phyloP scores from a whole-genome alignment of 2,329 filamentous ascomycete genomes.

The Ilyonectria sp. region DNA sequence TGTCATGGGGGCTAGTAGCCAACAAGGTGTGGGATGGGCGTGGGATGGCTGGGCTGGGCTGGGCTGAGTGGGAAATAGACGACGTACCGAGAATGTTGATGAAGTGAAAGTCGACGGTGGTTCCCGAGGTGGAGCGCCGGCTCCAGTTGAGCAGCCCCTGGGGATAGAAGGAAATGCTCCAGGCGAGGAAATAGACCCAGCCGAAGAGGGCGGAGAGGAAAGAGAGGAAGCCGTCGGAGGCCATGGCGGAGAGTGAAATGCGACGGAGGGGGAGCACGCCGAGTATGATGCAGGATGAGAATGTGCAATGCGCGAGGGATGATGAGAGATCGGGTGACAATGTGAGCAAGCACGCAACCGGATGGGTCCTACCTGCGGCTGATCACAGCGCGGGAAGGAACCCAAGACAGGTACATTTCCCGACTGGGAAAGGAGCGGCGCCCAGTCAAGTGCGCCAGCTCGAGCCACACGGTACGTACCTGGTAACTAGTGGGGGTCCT shows the following conservation, averaged over 20 bases:
- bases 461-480: slow-evolving; percentile 4
- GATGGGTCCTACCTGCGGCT: slow-evolving; percentile 1
- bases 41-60: slow-evolving; percentile 24
- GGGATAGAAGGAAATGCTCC: slow-evolving; percentile 94
- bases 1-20: slow-evolving; percentile 28
- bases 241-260: slow-evolving; percentile 31
- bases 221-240: slow-evolving; percentile 58
- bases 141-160: slow-evolving; percentile 86
- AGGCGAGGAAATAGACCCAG: slow-evolving; percentile 82
- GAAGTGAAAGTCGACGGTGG: slow-evolving; percentile 89
- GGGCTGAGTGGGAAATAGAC: slow-evolving; percentile 10
- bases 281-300: slow-evolving; percentile 7
- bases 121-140: slow-evolving; percentile 84
- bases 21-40: slow-evolving; percentile 16
- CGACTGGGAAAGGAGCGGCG: slow-evolving; percentile 7
- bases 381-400: not conserved
- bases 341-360: slow-evolving; percentile 3
- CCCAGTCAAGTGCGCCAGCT: not conserved
- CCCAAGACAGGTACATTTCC: slow-evolving; percentile 1
- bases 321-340: slow-evolving; percentile 35
- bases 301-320: slow-evolving; percentile 16
- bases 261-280: not conserved
- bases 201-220: slow-evolving; percentile 74
- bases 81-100: slow-evolving; percentile 75
- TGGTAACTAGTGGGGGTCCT: not conserved